Evolutionary conservation across 2,329 filamentous ascomycete genomes (phyloP), one percentile per base, ranked within the genome.

Genomic region (Phialophora verrucosa): DNA sequence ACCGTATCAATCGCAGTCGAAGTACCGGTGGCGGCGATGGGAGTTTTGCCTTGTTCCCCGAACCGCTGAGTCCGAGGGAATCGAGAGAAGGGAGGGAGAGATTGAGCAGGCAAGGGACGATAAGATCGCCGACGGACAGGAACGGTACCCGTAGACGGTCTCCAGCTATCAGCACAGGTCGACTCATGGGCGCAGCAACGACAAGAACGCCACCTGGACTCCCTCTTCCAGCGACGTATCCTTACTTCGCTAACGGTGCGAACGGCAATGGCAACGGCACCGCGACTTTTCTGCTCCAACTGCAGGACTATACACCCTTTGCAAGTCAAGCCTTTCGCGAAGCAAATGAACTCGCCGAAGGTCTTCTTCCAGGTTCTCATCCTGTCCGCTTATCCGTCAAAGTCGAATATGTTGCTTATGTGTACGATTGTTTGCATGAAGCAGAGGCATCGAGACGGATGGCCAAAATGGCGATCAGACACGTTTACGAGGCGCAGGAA

Each of bases 361-460:
- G 83, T 29, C 83, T 93, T 10, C 85, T 98, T 0, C 92, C 92
- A 76, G 92, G 93, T 2, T 96, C 92, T 0, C 93, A 98, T 75
- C 95, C 95, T 0, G 82, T 99, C 17, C 90, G 94, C 0, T 82
- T 99, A 0, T 96, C 92, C 0, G 90, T 96, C 60, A 95, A 95
- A 74, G 90, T 96, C 0, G 95, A 99, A 77, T 96, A 96, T 76
- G 88, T 91, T 14, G 93, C 93, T 0, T 99, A 97, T 76, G 82
- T 97, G 0, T 97, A 94, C 82, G 95, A 98, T 75, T 98, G 94
- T 74, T 84, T 92, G 2, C 92, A 95, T 75, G 93, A 98, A 73
- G 83, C 86, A 55, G 89, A 93, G 25, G 87, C 83, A 42, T 93
- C 92, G 59, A 86, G 93, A 35, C 85, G 86, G 62, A 78, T 97